Evolutionary conservation across 2,329 filamentous ascomycete species (phyloP), one percentile per base, ranked within the genome.

Genomic region (Penicillium vulpinum): DNA sequence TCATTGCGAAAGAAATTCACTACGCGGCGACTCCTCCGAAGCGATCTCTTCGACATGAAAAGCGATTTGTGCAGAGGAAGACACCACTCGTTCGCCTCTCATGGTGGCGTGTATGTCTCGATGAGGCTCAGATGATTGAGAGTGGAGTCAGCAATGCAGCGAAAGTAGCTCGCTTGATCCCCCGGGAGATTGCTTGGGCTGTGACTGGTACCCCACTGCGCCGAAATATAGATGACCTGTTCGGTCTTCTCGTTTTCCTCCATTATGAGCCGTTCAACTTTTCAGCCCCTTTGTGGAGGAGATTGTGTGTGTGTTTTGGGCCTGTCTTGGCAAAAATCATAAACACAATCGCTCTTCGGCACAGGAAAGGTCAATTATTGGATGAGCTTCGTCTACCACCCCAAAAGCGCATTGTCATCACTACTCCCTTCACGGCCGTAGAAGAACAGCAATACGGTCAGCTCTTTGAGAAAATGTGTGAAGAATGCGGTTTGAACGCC

Each of bases 201-300:
- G 87, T 99, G 39, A 93, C 91, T 0, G 94, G 91, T 40, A 99
- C 94, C 0, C 94, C 94, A 0, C 82, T 97, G 36, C 88, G 90
- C 62, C 90, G 91, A 62, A 84, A 91, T 60, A 83, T 93, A 31
- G 79, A 83, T 66, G 93, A 97, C 72, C 79, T 97, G 8, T 86
- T 87, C 62, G 93, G 93, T 0, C 79, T 97, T 5, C 73, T 97
- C 0, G 79, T 89, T 0, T 97, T 99, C 64, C 81, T 97, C 9
- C 83, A 84, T 18, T 92, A 89, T 67, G 83, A 91, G 57, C 91
- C 92, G 2, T 93, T 90, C 68, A 88, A 85, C 53, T 84, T 83
- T 6, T 83, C 82, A 11, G 77, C 81, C 8, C 76, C 81, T 11
- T 73, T 88, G 1, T 97, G 92, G 91, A 81, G 85, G 40, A 80